Base-by-base conservation (phyloP, 73 alveolate species). In the Paramecium sonneborni region DNA sequence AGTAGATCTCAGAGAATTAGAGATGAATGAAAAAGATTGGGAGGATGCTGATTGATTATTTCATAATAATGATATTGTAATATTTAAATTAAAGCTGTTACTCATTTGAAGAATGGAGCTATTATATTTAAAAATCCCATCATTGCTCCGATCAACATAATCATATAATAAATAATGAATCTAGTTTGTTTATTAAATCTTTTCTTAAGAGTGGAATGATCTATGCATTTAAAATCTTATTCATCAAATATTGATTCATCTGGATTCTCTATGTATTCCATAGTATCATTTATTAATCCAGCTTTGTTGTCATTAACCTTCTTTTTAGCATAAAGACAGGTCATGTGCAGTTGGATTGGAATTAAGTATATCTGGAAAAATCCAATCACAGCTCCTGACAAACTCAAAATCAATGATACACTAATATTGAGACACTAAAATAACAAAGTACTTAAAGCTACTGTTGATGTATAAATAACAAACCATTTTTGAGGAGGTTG, bases 41-140 rank as follows among this genome's bases (percentile, higher is more conserved):
- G 90, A 79, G 41, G 90, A 79, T 79, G 90, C 90, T 43, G 90
- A 79, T 79, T 79, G 90, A 79, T 43, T 21, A 20, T 15, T 79
- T 41, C 9, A 79, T 62, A 62, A 62, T 26, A 62, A 52, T 52
- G 18, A 18, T 18, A 52, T 52, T 52, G 1, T 52, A 18, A 52
- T 52, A 35, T 35, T 35, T 35, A n/a, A n/a, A n/a, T n/a, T n/a
- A n/a, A n/a, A n/a, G n/a, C n/a, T n/a, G n/a, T n/a, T 30, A 26
- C 24, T 62, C 84, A 62, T 30, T 62, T 62, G 84, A 62, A 62
- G 44, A 62, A 62, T 30, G 84, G 84, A 32, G 84, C 39, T 5
- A 62, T 62, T 30, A 62, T 26, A 62, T 62, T 62, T 14, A 62
- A 3, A 12, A 62, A 62, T 62, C 84, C 84, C 84, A 62, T 62